These are phyloP conservation scores for Camelina neglecta DNA, from an alignment of 345 rosid genomes.

Conservation along the genomic window DNA sequence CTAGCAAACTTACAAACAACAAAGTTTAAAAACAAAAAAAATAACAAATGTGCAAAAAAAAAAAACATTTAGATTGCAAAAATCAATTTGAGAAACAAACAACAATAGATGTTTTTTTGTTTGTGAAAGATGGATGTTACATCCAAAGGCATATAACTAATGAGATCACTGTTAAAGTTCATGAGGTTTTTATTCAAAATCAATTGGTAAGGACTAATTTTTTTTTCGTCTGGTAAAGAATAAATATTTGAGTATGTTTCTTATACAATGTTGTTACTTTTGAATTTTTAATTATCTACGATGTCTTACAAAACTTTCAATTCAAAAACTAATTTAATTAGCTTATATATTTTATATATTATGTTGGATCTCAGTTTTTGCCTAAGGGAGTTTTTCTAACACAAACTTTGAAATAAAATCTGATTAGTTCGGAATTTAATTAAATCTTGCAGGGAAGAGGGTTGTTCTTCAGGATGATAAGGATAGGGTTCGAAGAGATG, in stretches of 20 bases:
- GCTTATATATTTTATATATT: background rate
- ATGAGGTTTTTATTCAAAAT: background rate
- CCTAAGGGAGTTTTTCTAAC: background rate
- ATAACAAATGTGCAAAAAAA: no score
- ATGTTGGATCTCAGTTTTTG: background rate
- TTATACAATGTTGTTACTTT: background rate
- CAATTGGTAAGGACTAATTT: background rate
- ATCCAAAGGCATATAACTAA: background rate
- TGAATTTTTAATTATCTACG: background rate
- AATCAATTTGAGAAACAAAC: background rate
- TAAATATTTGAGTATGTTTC: background rate
- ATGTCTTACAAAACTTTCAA: background rate
- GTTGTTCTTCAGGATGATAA: conserved; percentile 77
- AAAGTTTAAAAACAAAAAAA: no score
- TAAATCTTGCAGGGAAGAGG: conserved; percentile 60
- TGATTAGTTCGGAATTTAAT: conserved; percentile 4
- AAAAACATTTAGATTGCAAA: background rate
- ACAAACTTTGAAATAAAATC: background rate
- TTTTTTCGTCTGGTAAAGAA: no score
- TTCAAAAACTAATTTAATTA: background rate
- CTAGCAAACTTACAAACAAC: background rate
- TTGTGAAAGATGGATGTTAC: background rate
- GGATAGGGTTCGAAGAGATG: conserved; percentile 80
- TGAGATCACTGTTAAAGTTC: background rate
- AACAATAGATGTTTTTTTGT: background rate